Evolutionary conservation across 805 yeast genomes (phyloP).

Genomic region (Zygotorulaspora florentina): DNA sequence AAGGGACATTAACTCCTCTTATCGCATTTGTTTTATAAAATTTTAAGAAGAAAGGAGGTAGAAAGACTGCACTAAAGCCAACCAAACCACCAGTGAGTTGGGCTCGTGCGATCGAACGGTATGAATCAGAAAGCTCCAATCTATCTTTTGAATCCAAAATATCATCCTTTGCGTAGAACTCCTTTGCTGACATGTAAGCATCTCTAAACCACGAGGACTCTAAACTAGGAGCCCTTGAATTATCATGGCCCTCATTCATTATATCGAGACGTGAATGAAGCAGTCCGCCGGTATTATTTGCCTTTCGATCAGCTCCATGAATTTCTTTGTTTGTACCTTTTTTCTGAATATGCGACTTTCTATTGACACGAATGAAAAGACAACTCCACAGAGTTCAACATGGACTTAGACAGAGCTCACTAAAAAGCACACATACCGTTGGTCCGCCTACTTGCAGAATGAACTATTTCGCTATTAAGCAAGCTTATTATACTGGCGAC

Average conservation of each 20-base stretch:
- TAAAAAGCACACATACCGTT: not conserved
- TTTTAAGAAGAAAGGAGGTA: constrained; percentile 41
- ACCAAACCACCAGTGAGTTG: constrained; percentile 40
- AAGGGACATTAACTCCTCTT: constrained; percentile 39
- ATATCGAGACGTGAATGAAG: not conserved
- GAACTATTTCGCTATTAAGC: constrained; percentile 53
- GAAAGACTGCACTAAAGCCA: constrained; percentile 40
- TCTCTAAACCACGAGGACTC: constrained; percentile 34
- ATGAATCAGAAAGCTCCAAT: constrained; percentile 38
- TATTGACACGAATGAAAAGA: too few species aligned
- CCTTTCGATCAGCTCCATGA: too few species aligned
- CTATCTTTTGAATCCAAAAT: constrained; percentile 41
- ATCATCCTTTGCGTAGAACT: constrained; percentile 49
- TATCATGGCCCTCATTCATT: constrained; percentile 2
- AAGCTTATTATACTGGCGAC: constrained; percentile 59
- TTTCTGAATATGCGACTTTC: too few species aligned
- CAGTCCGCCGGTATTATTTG: too few species aligned
- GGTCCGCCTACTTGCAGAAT: constrained; percentile 1
- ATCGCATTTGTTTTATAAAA: constrained; percentile 33
- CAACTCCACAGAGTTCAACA: too few species aligned
- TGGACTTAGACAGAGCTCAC: not conserved
- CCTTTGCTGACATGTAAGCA: constrained; percentile 42
- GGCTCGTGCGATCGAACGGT: constrained; percentile 35
- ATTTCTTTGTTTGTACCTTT: too few species aligned
- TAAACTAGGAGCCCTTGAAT: constrained; percentile 4